Percentiles rank a stretch among this genome's conserved stretches.
These are phyloP conservation scores for Quercus lobata DNA, from an alignment of 331 rosid genomes.

Conservation along the genomic window DNA sequence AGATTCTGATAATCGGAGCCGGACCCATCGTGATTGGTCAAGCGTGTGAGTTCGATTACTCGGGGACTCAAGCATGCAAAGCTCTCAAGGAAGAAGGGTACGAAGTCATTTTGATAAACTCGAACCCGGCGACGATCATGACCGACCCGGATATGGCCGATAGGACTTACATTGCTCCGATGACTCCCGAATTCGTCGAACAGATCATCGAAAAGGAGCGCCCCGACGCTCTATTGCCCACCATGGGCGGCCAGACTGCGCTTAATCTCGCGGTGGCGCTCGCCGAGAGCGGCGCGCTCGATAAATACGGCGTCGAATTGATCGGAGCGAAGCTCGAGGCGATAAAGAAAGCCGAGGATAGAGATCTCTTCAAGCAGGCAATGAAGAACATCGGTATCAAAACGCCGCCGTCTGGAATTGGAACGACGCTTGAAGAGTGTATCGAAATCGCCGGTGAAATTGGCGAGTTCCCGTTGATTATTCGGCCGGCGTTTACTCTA, in stretches of 20 bases:
- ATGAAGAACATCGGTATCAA: conserved; percentile 82
- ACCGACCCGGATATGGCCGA: conserved; percentile 92
- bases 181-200: conserved; percentile 92
- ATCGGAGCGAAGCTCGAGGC: conserved; percentile 98
- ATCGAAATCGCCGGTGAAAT: conserved; percentile 47
- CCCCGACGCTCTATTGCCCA: conserved; percentile 84
- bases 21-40: conserved; percentile 96
- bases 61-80: conserved; percentile 96
- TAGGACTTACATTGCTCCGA: conserved; percentile 79
- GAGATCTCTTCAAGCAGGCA: conserved; percentile 86
- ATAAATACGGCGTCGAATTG: conserved; percentile 66
- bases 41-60: conserved; percentile 95
- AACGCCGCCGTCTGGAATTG: conserved; percentile 85
- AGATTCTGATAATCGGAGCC: conserved; percentile 92
- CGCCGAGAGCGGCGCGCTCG: conserved; percentile 73
- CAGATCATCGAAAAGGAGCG: conserved; percentile 79
- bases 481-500: conserved; percentile 82
- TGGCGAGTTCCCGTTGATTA: conserved; percentile 79
- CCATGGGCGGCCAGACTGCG: conserved; percentile 98
- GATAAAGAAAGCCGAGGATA: conserved; percentile 82
- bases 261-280: conserved; percentile 79
- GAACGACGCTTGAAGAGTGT: conserved; percentile 58
- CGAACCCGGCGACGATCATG: conserved; percentile 97
- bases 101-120: conserved; percentile 74
- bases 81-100: conserved; percentile 90